phyloP scores from a whole-genome alignment of 805 yeast species.

The Wickerhamiella galacta region DNA sequence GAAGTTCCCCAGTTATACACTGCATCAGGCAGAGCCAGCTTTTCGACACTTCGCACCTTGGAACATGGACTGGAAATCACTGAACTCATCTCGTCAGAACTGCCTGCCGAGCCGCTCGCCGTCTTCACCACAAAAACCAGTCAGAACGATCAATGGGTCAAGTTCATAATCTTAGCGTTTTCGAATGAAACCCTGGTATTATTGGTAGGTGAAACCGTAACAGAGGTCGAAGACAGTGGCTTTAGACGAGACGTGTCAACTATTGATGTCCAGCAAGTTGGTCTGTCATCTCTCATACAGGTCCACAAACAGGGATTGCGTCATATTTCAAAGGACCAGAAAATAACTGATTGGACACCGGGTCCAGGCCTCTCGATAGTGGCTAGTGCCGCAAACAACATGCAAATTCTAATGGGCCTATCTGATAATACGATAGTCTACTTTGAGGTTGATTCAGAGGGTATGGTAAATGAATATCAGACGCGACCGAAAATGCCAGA shows the following conservation, averaged over 20 bases:
- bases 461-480: slow-evolving; percentile 53
- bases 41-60: slow-evolving; percentile 31
- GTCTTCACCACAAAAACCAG: slow-evolving; percentile 49
- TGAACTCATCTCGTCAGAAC: slow-evolving; percentile 53
- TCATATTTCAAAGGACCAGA: slow-evolving; percentile 28
- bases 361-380: slow-evolving; percentile 50
- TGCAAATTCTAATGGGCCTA: slow-evolving; percentile 55
- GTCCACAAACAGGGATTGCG: slow-evolving; percentile 54
- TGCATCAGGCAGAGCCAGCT: too few species aligned
- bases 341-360: slow-evolving; percentile 60
- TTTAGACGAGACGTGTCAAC: too few species aligned
- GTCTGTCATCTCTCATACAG: slow-evolving; percentile 63
- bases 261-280: too few species aligned
- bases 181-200: slow-evolving; percentile 54
- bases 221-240: slow-evolving; percentile 53
- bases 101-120: slow-evolving; percentile 42
- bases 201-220: slow-evolving; percentile 64
- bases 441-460: slow-evolving; percentile 58
- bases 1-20: too few species aligned
- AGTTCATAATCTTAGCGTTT: slow-evolving; percentile 49
- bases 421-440: slow-evolving; percentile 64
- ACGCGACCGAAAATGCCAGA: slow-evolving; percentile 34
- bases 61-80: slow-evolving; percentile 43
- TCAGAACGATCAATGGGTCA: slow-evolving; percentile 34
- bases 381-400: slow-evolving; percentile 42